A percentile compares a stretch with the other conserved stretches of the same genome.
Conservation (phyloP, 1,284 basidiomycete genomes). For the Macrocybe sp. region DNA sequence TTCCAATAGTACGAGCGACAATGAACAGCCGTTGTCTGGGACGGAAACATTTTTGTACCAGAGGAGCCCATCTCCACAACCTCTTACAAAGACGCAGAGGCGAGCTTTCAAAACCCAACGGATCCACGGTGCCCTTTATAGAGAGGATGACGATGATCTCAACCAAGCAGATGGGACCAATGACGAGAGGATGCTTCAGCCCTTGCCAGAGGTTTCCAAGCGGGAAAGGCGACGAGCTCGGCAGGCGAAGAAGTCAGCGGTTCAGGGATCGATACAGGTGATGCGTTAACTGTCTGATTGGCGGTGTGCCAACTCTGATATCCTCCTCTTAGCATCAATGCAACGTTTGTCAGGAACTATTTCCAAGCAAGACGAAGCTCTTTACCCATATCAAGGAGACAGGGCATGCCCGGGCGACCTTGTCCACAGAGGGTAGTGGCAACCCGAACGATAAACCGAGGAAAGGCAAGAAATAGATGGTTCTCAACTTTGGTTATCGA, state of each 20-base stretch:
- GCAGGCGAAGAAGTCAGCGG: slow-evolving; percentile 74
- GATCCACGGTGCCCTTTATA: slow-evolving; percentile 1
- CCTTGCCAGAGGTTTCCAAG: slow-evolving; percentile 51
- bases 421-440: slow-evolving; percentile 19
- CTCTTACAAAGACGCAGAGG: slow-evolving; percentile 15
- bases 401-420: slow-evolving; percentile 64
- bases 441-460: slow-evolving; percentile 20
- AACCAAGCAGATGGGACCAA: background rate
- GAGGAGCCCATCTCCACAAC: background rate
- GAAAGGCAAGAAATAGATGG: slow-evolving; percentile 32
- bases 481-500: no score
- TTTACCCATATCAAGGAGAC: slow-evolving; percentile 73
- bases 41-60: background rate
- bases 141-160: background rate
- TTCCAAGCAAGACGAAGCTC: slow-evolving; percentile 74
- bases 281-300: slow-evolving; percentile 2
- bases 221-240: slow-evolving; percentile 75
- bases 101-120: slow-evolving; percentile 14
- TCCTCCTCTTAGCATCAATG: slow-evolving; percentile 38
- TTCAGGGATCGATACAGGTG: slow-evolving; percentile 12
- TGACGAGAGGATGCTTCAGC: background rate
- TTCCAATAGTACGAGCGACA: no score
- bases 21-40: background rate
- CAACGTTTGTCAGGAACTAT: slow-evolving; percentile 66
- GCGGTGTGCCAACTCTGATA: background rate